Percentiles rank a stretch among this genome's conserved stretches.
Conservation (phyloP, 495 filamentous ascomycete species). For the Hypoxylon perforatum region DNA sequence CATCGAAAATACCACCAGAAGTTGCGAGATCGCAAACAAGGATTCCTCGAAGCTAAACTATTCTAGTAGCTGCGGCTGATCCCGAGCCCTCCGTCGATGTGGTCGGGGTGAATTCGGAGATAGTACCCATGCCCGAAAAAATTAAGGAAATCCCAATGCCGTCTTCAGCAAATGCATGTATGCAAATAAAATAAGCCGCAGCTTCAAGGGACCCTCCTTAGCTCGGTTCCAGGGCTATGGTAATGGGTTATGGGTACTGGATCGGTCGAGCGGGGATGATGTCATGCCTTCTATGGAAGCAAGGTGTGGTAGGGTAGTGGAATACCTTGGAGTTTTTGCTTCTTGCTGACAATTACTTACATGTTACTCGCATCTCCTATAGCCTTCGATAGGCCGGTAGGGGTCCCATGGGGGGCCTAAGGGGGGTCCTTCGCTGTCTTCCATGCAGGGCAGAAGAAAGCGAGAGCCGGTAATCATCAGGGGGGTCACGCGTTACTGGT, state of each 20-base stretch:
- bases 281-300: conserved; percentile 20
- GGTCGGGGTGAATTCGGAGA: conserved; percentile 31
- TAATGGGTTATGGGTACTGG: conserved; percentile 13
- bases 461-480: not conserved
- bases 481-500: conserved; percentile 17
- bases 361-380: too few species aligned
- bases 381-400: too few species aligned
- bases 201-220: too few species aligned
- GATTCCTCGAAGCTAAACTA: not conserved
- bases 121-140: conserved; percentile 14
- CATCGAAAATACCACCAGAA: conserved; percentile 20
- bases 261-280: conserved; percentile 38
- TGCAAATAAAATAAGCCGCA: conserved; percentile 6
- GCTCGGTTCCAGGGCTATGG: conserved; percentile 39
- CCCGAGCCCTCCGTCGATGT: conserved; percentile 31
- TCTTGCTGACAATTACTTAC: conserved; percentile 31
- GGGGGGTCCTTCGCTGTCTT: conserved; percentile 17
- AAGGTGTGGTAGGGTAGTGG: too few species aligned
- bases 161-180: not conserved
- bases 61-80: conserved; percentile 9
- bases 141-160: not conserved
- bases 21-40: conserved; percentile 27
- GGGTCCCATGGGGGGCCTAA: not conserved
- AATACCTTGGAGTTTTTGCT: not conserved
- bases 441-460: conserved; percentile 19